These are phyloP conservation scores for Alternaria infectoria DNA, from an alignment of 2,329 filamentous ascomycete genomes.

Conservation along the genomic window DNA sequence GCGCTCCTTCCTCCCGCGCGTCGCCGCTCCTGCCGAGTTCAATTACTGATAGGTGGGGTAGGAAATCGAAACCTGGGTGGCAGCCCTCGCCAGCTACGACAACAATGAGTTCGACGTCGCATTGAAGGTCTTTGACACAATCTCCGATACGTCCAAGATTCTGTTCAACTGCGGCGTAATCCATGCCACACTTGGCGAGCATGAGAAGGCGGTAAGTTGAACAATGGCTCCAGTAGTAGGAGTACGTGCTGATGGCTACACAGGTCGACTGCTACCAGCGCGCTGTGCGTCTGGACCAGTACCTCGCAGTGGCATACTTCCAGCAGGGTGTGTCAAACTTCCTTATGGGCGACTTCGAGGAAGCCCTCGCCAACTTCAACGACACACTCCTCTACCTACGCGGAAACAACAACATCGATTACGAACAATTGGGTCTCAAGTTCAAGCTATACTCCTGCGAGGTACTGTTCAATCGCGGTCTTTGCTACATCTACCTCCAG, in stretches of 20 bases:
- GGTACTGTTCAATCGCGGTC: constrained; percentile 93
- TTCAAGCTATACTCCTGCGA: constrained; percentile 98
- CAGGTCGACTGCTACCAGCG: constrained; percentile 95
- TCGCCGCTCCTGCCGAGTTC: constrained; percentile 15
- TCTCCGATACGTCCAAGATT: constrained; percentile 96
- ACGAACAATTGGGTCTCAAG: constrained; percentile 90
- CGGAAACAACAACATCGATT: constrained; percentile 97
- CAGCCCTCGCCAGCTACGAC: constrained; percentile 89
- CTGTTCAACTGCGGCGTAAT: constrained; percentile 98
- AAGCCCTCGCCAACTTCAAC: constrained; percentile 97
- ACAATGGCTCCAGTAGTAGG: background rate
- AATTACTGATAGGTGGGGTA: constrained; percentile 51
- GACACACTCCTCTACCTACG: constrained; percentile 93
- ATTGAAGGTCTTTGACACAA: constrained; percentile 80
- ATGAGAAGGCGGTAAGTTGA: constrained; percentile 84
- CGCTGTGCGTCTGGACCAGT: constrained; percentile 88
- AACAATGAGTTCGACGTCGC: constrained; percentile 97
- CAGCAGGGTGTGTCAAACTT: constrained; percentile 99
- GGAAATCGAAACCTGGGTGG: constrained; percentile 99
- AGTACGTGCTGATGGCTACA: constrained; percentile 24
- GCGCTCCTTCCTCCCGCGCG: constrained; percentile 19
- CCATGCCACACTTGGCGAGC: constrained; percentile 92
- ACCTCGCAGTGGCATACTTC: constrained; percentile 96
- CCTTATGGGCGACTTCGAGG: constrained; percentile 93
- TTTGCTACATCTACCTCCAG: constrained; percentile 97